These are phyloP conservation scores for Conticribra guillardii DNA, from an alignment of 108 stramenopile genomes.

Conservation along the genomic window DNA sequence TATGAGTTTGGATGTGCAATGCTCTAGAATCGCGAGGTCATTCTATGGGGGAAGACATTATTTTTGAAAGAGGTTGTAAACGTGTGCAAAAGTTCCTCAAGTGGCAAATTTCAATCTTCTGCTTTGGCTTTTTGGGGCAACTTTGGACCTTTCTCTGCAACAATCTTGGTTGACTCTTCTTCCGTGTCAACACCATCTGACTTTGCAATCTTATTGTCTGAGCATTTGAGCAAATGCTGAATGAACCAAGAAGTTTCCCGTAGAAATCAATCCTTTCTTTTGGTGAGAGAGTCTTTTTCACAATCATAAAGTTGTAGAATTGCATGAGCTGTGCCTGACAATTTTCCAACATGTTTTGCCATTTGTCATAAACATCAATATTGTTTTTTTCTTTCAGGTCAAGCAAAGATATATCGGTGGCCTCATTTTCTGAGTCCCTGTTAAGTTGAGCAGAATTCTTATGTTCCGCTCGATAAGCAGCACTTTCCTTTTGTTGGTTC, in stretches of 20 bases:
- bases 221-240: constrained; percentile 51
- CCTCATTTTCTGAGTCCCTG: constrained; percentile 1
- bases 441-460: constrained; percentile 8
- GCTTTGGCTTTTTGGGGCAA: neutral
- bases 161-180: constrained; percentile 8
- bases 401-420: constrained; percentile 33
- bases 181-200: constrained; percentile 14
- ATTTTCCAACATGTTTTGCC: constrained; percentile 51
- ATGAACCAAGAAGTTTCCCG: constrained; percentile 62
- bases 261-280: constrained; percentile 56
- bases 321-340: constrained; percentile 19
- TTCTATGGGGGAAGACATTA: constrained; percentile 37
- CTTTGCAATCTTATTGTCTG: constrained; percentile 30
- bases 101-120: neutral
- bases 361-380: constrained; percentile 56
- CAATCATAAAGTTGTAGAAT: constrained; percentile 43
- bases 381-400: constrained; percentile 43
- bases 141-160: neutral
- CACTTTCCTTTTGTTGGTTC: constrained; percentile 37
- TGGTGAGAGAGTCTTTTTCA: constrained; percentile 23
- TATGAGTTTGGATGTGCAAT: constrained; percentile 51
- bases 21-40: constrained; percentile 73
- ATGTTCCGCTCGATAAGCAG: constrained; percentile 14
- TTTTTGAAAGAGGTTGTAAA: constrained; percentile 56
- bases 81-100: constrained; percentile 51